Percentiles rank a stretch among this genome's conserved stretches.
Evolutionary conservation across 163 green algal genomes (phyloP).

Genomic region (Coccomyxa subellipsoidea): DNA sequence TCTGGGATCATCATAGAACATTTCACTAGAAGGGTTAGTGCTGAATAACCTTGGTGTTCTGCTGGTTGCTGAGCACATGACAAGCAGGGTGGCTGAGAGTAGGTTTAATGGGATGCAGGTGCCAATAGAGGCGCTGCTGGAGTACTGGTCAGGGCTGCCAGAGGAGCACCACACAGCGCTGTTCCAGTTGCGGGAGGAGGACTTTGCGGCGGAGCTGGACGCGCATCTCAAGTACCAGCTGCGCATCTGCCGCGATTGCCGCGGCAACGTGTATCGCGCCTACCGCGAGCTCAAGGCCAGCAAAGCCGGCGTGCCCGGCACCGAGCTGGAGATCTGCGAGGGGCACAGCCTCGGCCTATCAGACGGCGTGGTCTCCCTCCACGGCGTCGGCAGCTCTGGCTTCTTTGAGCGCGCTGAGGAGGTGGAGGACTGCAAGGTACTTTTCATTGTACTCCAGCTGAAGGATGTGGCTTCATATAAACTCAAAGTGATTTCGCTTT

Average conservation of each 20-base stretch:
- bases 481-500: too few relatives aligned
- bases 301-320: background rate
- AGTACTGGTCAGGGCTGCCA: slow-evolving; percentile 33
- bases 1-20: too few relatives aligned
- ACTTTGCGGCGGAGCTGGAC: slow-evolving; percentile 41
- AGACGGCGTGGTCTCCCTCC: slow-evolving; percentile 21
- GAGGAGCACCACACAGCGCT: slow-evolving; percentile 31
- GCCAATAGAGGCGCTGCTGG: background rate
- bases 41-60: too few relatives aligned
- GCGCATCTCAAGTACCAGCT: slow-evolving; percentile 36
- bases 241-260: slow-evolving; percentile 36
- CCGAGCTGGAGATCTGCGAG: slow-evolving; percentile 21
- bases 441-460: background rate
- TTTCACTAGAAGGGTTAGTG: too few relatives aligned
- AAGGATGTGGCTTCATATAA: too few relatives aligned
- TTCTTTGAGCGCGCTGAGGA: slow-evolving; percentile 38
- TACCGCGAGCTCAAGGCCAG: slow-evolving; percentile 20
- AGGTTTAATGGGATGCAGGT: slow-evolving; percentile 11
- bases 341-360: slow-evolving; percentile 19
- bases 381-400: slow-evolving; percentile 11
- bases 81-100: too few relatives aligned
- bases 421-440: slow-evolving; percentile 36
- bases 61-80: too few relatives aligned
- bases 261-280: slow-evolving; percentile 29
- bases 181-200: slow-evolving; percentile 32